phyloP scores from a whole-genome alignment of 148 eudicot genomes.

The Rhododendron vialii region DNA sequence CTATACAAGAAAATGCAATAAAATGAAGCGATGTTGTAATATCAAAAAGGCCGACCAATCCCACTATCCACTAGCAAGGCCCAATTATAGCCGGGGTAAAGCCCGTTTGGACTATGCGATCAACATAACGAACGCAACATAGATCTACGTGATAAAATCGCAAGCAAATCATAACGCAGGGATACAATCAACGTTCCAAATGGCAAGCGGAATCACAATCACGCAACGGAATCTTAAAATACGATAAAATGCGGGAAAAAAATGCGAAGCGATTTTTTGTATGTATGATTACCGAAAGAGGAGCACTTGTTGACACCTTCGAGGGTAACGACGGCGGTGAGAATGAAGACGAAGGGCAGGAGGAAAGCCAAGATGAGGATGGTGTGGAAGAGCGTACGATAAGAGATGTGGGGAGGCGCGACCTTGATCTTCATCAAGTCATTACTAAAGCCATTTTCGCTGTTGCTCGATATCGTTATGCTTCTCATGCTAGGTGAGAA shows the following conservation, averaged over 20 bases:
- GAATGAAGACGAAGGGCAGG: slow-evolving; percentile 90
- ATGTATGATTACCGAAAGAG: slow-evolving; percentile 59
- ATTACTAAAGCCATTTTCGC: slow-evolving; percentile 45
- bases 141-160: neutral
- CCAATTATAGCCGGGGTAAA: neutral
- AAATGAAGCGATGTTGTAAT: no score
- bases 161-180: neutral
- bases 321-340: slow-evolving; percentile 92
- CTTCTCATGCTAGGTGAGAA: slow-evolving; percentile 99
- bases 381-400: slow-evolving; percentile 83
- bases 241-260: neutral
- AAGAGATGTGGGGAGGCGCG: slow-evolving; percentile 87
- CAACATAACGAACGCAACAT: neutral
- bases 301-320: slow-evolving; percentile 99
- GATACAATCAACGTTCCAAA: neutral
- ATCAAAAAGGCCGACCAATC: no score
- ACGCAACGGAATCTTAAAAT: neutral
- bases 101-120: neutral
- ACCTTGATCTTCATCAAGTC: slow-evolving; percentile 99
- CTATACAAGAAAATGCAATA: no score
- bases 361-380: slow-evolving; percentile 80
- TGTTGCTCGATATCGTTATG: slow-evolving; percentile 75
- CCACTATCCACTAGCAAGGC: neutral
- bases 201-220: neutral
- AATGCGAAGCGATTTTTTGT: neutral